Base-by-base conservation (phyloP, 148 eudicot genomes). In the Talinum fruticosum region DNA sequence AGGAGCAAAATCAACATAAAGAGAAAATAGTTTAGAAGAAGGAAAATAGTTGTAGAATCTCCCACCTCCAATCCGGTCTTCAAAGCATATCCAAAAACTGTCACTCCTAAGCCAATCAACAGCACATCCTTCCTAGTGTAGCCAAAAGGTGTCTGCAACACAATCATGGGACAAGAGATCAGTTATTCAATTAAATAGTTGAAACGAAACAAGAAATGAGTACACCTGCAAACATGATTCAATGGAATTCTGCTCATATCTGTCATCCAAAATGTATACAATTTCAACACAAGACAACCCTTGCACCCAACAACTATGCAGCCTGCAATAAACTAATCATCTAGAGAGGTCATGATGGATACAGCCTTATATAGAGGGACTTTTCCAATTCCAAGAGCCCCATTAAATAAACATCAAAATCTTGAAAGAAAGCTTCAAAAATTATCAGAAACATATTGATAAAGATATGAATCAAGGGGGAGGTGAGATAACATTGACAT, bases 101-200 rank as follows among this genome's bases (percentile, higher is more conserved):
- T 95, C 76, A 95, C 90, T 78, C 97, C 99, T 69, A 95, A 26
- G 37, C 99, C 99, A 73, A 95, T 95, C 82, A 95, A 83, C 77
- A 95, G 26, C 85, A 95, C 99, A 79, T 95, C 99, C 84, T 95
- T 95, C 81, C 99, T 87, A 32, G 94, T 54, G 81, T 95, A 91
- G 51, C 99, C 99, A 84, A 95, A 95, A 34, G 94, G 88, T 45
- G 77, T 87, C 96, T 92, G 89, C 82, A 51, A 47, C 2, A 78
- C 10, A 76, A 68, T 65, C 29, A 51, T 76, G n/a, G 29, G 29
- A 79, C 71, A 66, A 59, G 36, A 8, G 28, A 62, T 29, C 30
- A 49, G 8, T 49, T 38, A 23, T 47, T 34, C 66, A 71, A 61
- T 29, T 15, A 71, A 24, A 14, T 51, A 37, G 30, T 36, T 32